Evolutionary conservation across 345 rosid species (phyloP).

Genomic region (sweet orange (Citrus sinensis)): DNA sequence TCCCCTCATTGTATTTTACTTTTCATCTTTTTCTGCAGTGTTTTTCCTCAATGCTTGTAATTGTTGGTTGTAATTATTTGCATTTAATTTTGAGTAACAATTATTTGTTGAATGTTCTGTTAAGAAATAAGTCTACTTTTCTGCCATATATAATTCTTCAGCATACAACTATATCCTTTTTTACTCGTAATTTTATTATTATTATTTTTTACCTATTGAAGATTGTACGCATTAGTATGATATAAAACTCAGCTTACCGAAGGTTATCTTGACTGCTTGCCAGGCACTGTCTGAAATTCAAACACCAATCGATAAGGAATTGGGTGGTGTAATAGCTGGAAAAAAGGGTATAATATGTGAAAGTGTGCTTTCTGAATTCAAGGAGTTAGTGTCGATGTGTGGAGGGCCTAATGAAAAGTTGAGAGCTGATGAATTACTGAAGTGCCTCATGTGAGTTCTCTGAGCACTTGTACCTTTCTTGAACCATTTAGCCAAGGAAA

Average conservation of each 20-base stretch:
- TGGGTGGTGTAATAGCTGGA: constrained; percentile 3
- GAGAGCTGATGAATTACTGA: constrained; percentile 63
- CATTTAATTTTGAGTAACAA: neutral
- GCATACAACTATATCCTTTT: neutral
- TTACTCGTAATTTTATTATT: neutral
- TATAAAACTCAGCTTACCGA: neutral
- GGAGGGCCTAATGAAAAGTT: constrained; percentile 51
- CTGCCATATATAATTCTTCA: neutral
- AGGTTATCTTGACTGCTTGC: neutral
- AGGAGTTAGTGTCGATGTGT: constrained; percentile 9
- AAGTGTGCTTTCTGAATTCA: constrained; percentile 14
- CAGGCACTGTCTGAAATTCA: constrained; percentile 10
- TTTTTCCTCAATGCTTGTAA: neutral
- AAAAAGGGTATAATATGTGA: constrained; percentile 11
- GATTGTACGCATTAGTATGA: neutral
- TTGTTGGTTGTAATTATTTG: neutral
- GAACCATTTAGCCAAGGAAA: neutral
- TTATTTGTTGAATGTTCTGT: neutral
- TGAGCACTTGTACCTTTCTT: neutral
- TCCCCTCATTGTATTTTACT: neutral
- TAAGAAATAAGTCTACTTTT: neutral
- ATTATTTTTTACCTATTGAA: neutral
- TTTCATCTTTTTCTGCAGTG: neutral
- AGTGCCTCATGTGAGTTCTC: constrained; percentile 53
- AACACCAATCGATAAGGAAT: constrained; percentile 6